Evolutionary conservation across 306 rosid genomes (phyloP), one percentile per base, ranked within the genome.

Genomic region (Alnus glutinosa): DNA sequence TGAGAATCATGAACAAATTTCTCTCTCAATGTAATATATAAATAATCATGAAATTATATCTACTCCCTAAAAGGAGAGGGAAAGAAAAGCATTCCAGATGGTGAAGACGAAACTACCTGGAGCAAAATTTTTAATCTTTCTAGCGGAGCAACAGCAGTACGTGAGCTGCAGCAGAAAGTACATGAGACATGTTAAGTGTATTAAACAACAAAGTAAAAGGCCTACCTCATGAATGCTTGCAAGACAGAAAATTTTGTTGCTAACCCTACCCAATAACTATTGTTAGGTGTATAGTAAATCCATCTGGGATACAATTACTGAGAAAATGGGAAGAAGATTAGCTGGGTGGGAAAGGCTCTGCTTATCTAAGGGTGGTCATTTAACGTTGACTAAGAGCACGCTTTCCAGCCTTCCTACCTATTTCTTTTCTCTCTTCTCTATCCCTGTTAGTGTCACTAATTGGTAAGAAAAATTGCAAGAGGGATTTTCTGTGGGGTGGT

Each of bases 41-140:
- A 67, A n/a, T 68, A 28, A 30, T 28, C 72, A 57, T 16, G 36
- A 47, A 57, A 5, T 5, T 5, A 28, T 67, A 67, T 48, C 30
- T 52, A 57, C 55, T 14, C 50, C 57, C 48, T 34, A 49, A 50
- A n/a, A 49, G 66, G 10, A 49, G 57, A 2, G 32, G 36, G 48
- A 9, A 49, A 9, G 42, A 64, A 8, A n/a, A 68, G 12, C 5
- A 44, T 28, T 54, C n/a, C 9, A 32, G 30, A 32, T 42, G 71
- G 39, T 9, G 39, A 59, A 69, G 66, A 34, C 52, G 30, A 63
- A 79, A 57, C 19, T 83, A 87, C 90, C 89, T 88, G 94, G 73
- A 83, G 89, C 64, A 89, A 80, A 86, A 91, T 89, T 81, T 91
- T 89, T 61, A 89, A 79, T 86, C 91, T 91, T 77, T 86, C 91